Conservation (phyloP, 2,329 filamentous ascomycete species). For the Beauveria caledonica region DNA sequence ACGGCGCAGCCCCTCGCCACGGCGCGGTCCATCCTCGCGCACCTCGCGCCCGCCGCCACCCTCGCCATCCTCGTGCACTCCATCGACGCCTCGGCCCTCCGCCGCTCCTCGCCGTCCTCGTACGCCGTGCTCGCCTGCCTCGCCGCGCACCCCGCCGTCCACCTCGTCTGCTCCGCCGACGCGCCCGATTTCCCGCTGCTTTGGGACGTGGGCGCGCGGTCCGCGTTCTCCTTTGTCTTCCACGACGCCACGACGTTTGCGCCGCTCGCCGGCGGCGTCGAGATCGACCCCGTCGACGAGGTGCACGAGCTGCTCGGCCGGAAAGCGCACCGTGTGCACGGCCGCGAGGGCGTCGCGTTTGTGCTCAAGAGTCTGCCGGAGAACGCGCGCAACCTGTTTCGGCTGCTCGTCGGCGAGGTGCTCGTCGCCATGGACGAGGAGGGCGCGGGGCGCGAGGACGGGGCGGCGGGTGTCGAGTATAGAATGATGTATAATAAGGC, state of each 20-base stretch:
- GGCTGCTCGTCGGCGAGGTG: conserved; percentile 76
- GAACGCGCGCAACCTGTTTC: conserved; percentile 83
- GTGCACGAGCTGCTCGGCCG: conserved; percentile 82
- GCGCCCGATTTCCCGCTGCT: conserved; percentile 80
- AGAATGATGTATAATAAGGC: conserved; percentile 89
- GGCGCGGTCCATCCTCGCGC: conserved; percentile 24
- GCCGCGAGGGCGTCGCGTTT: conserved; percentile 84
- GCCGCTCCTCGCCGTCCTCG: conserved; percentile 41
- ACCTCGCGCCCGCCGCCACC: conserved; percentile 20
- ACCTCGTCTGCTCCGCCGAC: conserved; percentile 73
- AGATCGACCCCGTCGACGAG: conserved; percentile 80
- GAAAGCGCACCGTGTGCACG: conserved; percentile 69
- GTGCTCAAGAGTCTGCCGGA: conserved; percentile 85
- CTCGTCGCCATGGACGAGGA: conserved; percentile 61
- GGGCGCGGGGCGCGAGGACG: conserved; percentile 39
- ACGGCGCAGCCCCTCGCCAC: conserved; percentile 4
- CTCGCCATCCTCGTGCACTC: conserved; percentile 76
- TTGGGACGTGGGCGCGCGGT: conserved; percentile 81
- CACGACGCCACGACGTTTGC: conserved; percentile 91
- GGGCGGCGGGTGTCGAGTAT: conserved; percentile 72
- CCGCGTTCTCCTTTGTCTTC: conserved; percentile 78
- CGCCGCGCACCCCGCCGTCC: conserved; percentile 63
- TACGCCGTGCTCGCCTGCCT: conserved; percentile 68
- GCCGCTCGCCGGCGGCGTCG: conserved; percentile 49
- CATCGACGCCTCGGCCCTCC: conserved; percentile 71